Conservation (phyloP, 306 rosid species). For the Hylodesmum podocarpum region DNA sequence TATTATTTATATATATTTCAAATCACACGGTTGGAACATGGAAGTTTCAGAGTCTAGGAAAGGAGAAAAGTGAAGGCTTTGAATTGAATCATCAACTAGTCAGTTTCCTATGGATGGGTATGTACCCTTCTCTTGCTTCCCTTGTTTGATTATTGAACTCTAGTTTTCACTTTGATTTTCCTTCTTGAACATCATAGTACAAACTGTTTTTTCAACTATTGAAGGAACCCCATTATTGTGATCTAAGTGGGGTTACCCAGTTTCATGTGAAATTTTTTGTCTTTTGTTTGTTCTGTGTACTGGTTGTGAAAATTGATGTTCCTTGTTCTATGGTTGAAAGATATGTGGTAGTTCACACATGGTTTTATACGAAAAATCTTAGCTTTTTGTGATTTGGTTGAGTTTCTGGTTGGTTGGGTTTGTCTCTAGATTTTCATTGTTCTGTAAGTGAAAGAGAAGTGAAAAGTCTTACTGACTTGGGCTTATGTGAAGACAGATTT, state of each 20-base stretch:
- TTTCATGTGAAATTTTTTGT: neutral
- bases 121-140: conserved; percentile 6
- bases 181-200: neutral
- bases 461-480: neutral
- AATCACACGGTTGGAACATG: neutral
- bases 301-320: no score
- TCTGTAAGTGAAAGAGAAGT: neutral
- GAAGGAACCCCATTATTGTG: neutral
- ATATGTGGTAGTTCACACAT: neutral
- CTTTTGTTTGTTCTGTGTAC: conserved; percentile 21
- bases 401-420: conserved; percentile 20
- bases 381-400: neutral
- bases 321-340: conserved; percentile 6
- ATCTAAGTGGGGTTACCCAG: conserved; percentile 10
- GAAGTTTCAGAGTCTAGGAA: neutral
- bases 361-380: conserved; percentile 4
- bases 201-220: neutral
- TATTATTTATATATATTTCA: neutral
- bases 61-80: neutral
- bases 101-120: conserved; percentile 65
- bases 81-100: conserved; percentile 14
- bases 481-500: neutral
- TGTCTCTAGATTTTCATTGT: neutral
- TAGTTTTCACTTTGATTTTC: neutral
- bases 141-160: neutral